phyloP scores from a whole-genome alignment of 202 grass and related monocot genomes.

The Bolboschoenoplectus hybrid region DNA sequence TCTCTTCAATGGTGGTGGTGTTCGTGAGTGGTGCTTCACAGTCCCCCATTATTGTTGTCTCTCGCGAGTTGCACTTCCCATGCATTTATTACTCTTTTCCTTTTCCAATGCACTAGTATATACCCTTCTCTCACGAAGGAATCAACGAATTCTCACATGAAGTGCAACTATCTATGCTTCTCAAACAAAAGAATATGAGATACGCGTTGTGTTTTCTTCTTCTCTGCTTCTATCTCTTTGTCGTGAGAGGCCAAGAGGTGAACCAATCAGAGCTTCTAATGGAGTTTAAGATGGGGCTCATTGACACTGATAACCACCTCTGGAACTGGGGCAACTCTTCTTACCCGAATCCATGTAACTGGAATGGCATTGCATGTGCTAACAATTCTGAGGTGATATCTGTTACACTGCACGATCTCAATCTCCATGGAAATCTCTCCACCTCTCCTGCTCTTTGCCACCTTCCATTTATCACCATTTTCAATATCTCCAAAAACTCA shows the following conservation, averaged over 20 bases:
- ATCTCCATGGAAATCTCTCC: constrained; percentile 64
- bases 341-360: constrained; percentile 52
- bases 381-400: constrained; percentile 49
- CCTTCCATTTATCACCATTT: constrained; percentile 55
- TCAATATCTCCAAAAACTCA: constrained; percentile 84
- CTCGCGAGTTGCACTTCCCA: background rate
- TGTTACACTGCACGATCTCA: constrained; percentile 60
- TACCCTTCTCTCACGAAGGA: background rate
- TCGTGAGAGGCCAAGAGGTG: background rate
- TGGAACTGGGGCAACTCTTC: constrained; percentile 50
- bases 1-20: constrained; percentile 24
- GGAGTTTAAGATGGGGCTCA: constrained; percentile 60
- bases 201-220: constrained; percentile 20
- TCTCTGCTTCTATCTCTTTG: constrained; percentile 25
- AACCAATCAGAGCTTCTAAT: constrained; percentile 36
- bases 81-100: constrained; percentile 10
- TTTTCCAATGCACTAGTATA: background rate
- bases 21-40: constrained; percentile 12
- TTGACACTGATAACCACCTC: constrained; percentile 58
- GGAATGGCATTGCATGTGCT: constrained; percentile 77
- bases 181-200: constrained; percentile 6
- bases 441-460: constrained; percentile 59
- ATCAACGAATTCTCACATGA: constrained; percentile 15
- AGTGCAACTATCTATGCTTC: constrained; percentile 20
- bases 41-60: background rate